Percentiles rank a stretch among this genome's conserved stretches.
phyloP scores from a whole-genome alignment of 2,329 filamentous ascomycete species.

The Colletotrichum phormii region DNA sequence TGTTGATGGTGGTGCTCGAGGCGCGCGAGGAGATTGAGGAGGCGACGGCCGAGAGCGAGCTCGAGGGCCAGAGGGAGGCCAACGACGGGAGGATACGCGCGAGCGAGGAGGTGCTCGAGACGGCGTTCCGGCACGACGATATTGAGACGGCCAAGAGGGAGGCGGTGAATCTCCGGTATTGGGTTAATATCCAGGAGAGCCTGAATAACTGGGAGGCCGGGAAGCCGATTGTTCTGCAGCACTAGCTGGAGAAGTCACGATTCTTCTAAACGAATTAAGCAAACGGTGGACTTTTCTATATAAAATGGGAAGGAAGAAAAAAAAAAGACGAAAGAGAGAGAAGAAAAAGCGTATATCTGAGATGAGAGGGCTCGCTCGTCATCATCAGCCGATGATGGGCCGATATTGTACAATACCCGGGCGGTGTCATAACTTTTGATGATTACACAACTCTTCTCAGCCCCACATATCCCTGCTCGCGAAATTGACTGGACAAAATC shows the following conservation, averaged over 20 bases:
- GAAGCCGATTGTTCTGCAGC: constrained; percentile 67
- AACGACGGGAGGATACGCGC: constrained; percentile 76
- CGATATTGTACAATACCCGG: constrained; percentile 33
- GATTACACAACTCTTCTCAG: constrained; percentile 8
- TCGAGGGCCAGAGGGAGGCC: constrained; percentile 67
- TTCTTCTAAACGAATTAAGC: background rate
- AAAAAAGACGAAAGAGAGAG: background rate
- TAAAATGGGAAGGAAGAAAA: background rate
- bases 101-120: constrained; percentile 72
- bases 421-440: constrained; percentile 17
- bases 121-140: constrained; percentile 75
- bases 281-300: background rate
- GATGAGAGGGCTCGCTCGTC: constrained; percentile 19
- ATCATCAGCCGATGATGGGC: constrained; percentile 36
- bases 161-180: constrained; percentile 85
- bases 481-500: constrained; percentile 10
- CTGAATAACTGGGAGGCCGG: constrained; percentile 88
- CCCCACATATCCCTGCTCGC: background rate
- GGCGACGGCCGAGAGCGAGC: constrained; percentile 73
- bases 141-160: constrained; percentile 75
- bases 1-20: constrained; percentile 85
- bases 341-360: background rate
- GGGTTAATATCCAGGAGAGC: constrained; percentile 87
- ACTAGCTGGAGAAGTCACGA: constrained; percentile 44
- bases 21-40: constrained; percentile 81